Conservation (phyloP, 345 rosid genomes). For the Gossypium stocksii region DNA sequence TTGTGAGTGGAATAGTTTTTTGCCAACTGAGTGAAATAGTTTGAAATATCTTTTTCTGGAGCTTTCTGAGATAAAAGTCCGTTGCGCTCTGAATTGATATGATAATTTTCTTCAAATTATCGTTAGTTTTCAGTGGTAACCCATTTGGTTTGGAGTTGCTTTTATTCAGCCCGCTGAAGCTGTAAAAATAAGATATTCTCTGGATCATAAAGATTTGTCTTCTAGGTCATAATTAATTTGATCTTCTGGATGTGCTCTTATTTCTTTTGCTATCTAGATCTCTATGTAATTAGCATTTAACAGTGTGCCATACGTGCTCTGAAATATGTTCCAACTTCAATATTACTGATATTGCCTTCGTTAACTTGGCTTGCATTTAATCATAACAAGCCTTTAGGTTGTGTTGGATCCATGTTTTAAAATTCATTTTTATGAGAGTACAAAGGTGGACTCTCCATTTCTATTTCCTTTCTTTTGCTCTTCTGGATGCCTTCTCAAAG, state of each 20-base stretch:
- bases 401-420: not conserved
- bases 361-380: not conserved
- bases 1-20: not conserved
- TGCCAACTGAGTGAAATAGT: too few relatives aligned
- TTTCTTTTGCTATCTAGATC: not conserved
- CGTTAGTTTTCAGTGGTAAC: not conserved
- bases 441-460: not conserved
- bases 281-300: not conserved
- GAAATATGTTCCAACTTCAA: not conserved
- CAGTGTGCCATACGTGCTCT: not conserved
- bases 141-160: not conserved
- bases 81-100: not conserved
- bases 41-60: not conserved
- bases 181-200: not conserved
- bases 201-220: not conserved
- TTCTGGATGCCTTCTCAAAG: constrained; percentile 10
- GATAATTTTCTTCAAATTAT: not conserved
- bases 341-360: not conserved
- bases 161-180: not conserved
- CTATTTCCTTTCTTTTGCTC: not conserved
- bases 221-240: not conserved
- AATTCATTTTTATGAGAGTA: not conserved
- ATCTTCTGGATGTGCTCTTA: not conserved
- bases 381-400: not conserved
- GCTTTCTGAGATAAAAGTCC: not conserved